These are phyloP conservation scores for Beauveria sp. DNA, from an alignment of 2,329 filamentous ascomycete genomes.

Conservation along the genomic window DNA sequence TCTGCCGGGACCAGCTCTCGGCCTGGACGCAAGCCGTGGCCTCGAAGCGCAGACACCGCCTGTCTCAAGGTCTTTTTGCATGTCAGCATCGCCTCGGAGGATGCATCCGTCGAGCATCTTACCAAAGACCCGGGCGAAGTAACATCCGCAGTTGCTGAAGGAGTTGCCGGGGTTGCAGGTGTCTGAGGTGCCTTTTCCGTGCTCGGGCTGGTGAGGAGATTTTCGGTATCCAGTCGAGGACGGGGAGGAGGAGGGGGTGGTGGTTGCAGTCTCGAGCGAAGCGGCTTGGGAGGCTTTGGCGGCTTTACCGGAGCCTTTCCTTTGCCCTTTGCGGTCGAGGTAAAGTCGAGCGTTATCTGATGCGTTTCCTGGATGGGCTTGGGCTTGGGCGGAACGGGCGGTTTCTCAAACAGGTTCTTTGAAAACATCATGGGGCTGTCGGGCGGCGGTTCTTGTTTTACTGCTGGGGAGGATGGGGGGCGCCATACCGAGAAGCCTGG, in stretches of 20 bases:
- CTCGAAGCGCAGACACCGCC: conserved; percentile 2
- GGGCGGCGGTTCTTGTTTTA: conserved; percentile 6
- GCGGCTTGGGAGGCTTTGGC: conserved; percentile 14
- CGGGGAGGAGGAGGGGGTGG: conserved; percentile 1
- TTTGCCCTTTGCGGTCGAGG: conserved; percentile 24
- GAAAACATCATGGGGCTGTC: neutral
- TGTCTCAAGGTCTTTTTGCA: neutral
- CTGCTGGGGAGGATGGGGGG: neutral
- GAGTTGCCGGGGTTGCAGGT: conserved; percentile 13
- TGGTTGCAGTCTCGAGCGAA: conserved; percentile 17
- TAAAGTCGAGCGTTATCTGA: conserved; percentile 31
- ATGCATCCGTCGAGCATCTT: neutral
- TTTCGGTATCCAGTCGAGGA: neutral
- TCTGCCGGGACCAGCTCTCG: conserved; percentile 38
- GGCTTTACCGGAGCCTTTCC: conserved; percentile 28
- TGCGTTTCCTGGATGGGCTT: conserved; percentile 29
- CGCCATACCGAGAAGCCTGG: conserved; percentile 11
- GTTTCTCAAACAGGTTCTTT: conserved; percentile 27
- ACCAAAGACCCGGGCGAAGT: conserved; percentile 21
- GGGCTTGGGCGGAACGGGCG: conserved; percentile 31
- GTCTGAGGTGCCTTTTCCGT: neutral
- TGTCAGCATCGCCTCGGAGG: neutral
- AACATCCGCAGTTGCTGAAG: conserved; percentile 15
- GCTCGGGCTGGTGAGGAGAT: neutral
- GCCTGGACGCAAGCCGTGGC: conserved; percentile 24